Evolutionary conservation across 371 early-diverging fungal species (phyloP), one percentile per base, ranked within the genome.

Genomic region (Dinochytrium kinnereticum): DNA sequence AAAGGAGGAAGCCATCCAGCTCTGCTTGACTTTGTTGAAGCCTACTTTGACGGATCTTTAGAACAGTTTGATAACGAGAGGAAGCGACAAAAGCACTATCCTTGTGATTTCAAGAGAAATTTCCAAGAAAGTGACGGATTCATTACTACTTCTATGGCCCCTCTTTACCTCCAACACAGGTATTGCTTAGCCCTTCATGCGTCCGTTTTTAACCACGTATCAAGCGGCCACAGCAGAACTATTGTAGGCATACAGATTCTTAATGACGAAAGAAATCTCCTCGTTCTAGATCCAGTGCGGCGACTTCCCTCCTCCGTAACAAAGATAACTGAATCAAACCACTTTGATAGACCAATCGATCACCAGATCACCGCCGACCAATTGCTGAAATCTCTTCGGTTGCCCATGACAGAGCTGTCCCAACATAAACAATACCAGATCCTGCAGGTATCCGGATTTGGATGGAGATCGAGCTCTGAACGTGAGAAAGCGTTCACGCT

Each of bases 131-230:
- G 17, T 21, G 40, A 30, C 1, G 49, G 53, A 31, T 64, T 50
- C 28, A 79, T 84, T 3, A 78, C 84, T 36, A 91, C 90, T 0
- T 69, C 82, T 31, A 83, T 82, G 67, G 89, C 90, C 0, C 92
- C 93, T 2, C 78, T 93, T 3, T 93, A 92, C 74, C 80, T 92
- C 37, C 93, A 93, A 77, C n/a, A n/a, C n/a, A n/a, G n/a, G n/a
- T n/a, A n/a, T n/a, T n/a, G n/a, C n/a, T n/a, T n/a, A n/a, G n/a
- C n/a, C n/a, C n/a, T n/a, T n/a, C n/a, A n/a, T n/a, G n/a, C n/a
- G n/a, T n/a, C n/a, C n/a, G n/a, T 1, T 7, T 24, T 21, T 36
- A 40, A 26, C 21, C 31, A 7, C 33, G 34, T 17, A 21, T 67
- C 13, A 65, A 74, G 89, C 50, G 93, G 93, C 0, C 93, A 92